These are phyloP conservation scores for Suhomyces wounanorum DNA, from an alignment of 1,139 yeast genomes.

Conservation along the genomic window DNA sequence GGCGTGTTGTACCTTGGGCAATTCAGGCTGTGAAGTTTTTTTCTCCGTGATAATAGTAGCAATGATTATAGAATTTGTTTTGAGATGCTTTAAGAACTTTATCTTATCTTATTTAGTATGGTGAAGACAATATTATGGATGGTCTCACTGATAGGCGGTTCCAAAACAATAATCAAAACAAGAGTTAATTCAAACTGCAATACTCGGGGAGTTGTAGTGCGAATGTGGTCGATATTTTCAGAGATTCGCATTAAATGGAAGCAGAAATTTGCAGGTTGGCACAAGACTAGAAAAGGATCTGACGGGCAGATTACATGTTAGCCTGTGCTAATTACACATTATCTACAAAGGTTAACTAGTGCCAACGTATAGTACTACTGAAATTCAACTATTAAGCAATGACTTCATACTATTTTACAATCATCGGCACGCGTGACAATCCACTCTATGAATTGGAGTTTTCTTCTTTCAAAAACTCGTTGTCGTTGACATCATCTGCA, in stretches of 20 bases:
- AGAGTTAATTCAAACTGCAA: slow-evolving; percentile 9
- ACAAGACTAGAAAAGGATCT: too few species aligned
- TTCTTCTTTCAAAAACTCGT: slow-evolving; percentile 57
- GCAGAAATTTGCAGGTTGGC: too few species aligned
- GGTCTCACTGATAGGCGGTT: not conserved
- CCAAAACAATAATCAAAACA: slow-evolving; percentile 13
- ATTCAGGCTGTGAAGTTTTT: not conserved
- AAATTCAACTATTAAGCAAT: slow-evolving; percentile 10
- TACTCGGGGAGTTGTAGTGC: not conserved
- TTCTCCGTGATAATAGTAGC: not conserved
- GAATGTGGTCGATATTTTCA: not conserved
- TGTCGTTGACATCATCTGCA: slow-evolving; percentile 4
- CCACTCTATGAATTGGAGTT: slow-evolving; percentile 90
- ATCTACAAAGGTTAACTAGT: not conserved
- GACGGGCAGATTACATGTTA: not conserved
- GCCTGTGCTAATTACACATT: not conserved
- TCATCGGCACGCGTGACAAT: slow-evolving; percentile 82
- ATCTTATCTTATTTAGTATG: not conserved
- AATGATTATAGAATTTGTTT: not conserved
- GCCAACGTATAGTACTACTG: not conserved
- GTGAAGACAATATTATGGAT: not conserved
- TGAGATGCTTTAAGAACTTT: not conserved
- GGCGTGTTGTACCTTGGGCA: not conserved
- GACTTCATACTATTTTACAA: slow-evolving; percentile 80
- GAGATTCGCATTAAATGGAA: not conserved